Evolutionary conservation across 1,284 basidiomycete species (phyloP).

Genomic region (Pseudomicrostroma phylloplanum): DNA sequence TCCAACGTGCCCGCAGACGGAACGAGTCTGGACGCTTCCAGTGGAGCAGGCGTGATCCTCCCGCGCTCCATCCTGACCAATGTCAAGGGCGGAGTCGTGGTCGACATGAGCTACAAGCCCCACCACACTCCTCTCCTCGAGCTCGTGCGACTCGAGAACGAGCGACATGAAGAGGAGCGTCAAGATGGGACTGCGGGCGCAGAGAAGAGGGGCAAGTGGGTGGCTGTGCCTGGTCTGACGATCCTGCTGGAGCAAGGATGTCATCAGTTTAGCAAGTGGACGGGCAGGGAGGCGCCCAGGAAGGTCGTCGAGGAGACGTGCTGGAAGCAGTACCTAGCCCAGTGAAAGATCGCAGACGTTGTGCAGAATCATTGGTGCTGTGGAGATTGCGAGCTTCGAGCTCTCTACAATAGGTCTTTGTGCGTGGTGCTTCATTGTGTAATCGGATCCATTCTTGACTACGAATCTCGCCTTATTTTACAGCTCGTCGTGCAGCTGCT

Average conservation of each 20-base stretch:
- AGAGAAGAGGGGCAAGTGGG: conserved; percentile 21
- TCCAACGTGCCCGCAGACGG: conserved; percentile 46
- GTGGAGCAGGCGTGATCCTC: conserved; percentile 30
- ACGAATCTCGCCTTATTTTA: too few relatives aligned
- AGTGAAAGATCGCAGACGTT: too few relatives aligned
- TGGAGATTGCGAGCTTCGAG: too few relatives aligned
- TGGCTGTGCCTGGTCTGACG: conserved; percentile 34
- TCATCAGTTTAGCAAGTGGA: conserved; percentile 46
- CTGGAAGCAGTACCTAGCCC: conserved; percentile 28
- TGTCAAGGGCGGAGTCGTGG: conserved; percentile 39
- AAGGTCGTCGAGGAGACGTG: conserved; percentile 27
- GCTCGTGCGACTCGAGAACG: conserved; percentile 18
- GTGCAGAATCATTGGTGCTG: too few relatives aligned
- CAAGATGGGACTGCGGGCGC: neutral
- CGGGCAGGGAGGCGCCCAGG: conserved; percentile 33
- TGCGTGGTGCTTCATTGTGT: too few relatives aligned
- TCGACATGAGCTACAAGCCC: conserved; percentile 50
- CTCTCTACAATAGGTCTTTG: too few relatives aligned
- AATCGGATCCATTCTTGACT: too few relatives aligned
- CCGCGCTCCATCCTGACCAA: conserved; percentile 26
- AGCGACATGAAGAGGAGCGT: conserved; percentile 4
- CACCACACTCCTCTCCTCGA: conserved; percentile 37
- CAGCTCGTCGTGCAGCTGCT: too few relatives aligned
- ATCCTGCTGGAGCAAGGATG: conserved; percentile 48
- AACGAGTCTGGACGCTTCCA: conserved; percentile 19